A percentile compares a stretch with the other conserved stretches of the same genome.
Conservation (phyloP, 23 red algal genomes). For the Agarophyton chilense region DNA sequence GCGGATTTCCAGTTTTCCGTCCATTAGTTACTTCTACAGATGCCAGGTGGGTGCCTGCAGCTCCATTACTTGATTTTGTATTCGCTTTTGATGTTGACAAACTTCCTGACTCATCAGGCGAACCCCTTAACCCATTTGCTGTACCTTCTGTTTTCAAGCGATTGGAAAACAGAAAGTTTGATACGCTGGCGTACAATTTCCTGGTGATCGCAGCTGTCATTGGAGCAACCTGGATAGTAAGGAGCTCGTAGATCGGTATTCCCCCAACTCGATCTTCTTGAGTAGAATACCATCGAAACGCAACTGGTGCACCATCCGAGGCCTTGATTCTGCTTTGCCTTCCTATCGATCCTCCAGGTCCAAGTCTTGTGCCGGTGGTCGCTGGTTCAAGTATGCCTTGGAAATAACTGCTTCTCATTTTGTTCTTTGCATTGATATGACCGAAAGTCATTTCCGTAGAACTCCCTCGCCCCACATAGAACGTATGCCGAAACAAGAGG, state of each 20-base stretch:
- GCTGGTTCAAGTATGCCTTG: constrained; percentile 71
- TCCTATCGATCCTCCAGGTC: not conserved
- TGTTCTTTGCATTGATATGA: constrained; percentile 76
- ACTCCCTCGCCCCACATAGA: constrained; percentile 72
- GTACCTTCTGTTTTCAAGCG: constrained; percentile 5
- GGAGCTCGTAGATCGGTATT: constrained; percentile 81
- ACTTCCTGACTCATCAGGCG: constrained; percentile 31
- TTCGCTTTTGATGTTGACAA: not conserved
- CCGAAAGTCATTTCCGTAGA: constrained; percentile 84
- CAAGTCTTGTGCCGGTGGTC: constrained; percentile 13
- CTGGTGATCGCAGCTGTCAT: constrained; percentile 72
- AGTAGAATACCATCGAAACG: constrained; percentile 83
- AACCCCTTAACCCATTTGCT: not conserved
- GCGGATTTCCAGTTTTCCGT: not conserved
- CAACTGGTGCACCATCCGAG: constrained; percentile 83
- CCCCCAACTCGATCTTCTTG: constrained; percentile 83
- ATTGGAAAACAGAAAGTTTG: constrained; percentile 70
- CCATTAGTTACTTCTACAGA: not conserved
- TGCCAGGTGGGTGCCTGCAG: not conserved
- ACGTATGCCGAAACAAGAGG: constrained; percentile 74
- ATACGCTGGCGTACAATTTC: constrained; percentile 58
- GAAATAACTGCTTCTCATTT: constrained; percentile 72
- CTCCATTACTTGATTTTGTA: not conserved
- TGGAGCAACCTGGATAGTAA: constrained; percentile 86
- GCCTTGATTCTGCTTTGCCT: constrained; percentile 65